A percentile compares a stretch with the other conserved stretches of the same genome.
Conservation (phyloP, 2,329 filamentous ascomycete species). For the Escovopsis weberi region DNA sequence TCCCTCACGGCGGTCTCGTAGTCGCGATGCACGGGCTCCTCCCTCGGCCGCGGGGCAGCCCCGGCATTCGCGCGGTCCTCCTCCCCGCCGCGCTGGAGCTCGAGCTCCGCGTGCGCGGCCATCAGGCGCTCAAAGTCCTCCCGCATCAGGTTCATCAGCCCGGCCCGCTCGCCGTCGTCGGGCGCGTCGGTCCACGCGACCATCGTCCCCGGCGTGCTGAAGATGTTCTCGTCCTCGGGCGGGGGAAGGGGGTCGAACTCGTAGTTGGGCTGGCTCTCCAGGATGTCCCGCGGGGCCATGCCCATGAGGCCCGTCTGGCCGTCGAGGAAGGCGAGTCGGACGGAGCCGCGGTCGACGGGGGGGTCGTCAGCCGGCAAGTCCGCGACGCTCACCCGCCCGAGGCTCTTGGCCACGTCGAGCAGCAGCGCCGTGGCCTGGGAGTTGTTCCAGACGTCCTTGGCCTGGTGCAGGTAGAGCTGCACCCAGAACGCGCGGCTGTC, state of each 20-base stretch:
- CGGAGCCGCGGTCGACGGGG: conserved; percentile 35
- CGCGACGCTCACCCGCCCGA: conserved; percentile 27
- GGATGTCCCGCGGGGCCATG: conserved; percentile 50
- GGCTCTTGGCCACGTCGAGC: conserved; percentile 49
- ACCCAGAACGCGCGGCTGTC: conserved; percentile 52
- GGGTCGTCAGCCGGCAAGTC: conserved; percentile 25
- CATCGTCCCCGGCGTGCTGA: conserved; percentile 17
- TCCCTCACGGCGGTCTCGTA: conserved; percentile 14
- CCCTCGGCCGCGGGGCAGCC: conserved; percentile 10
- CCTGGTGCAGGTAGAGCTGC: conserved; percentile 59
- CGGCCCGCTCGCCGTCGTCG: no score
- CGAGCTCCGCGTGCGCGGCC: conserved; percentile 8
- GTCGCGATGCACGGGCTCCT: conserved; percentile 19
- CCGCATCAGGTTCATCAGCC: no score
- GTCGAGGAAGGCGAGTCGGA: conserved; percentile 65
- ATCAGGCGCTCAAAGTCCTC: conserved; percentile 11
- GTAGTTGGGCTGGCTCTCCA: conserved; percentile 50
- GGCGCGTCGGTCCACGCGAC: no score
- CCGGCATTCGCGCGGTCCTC: neutral
- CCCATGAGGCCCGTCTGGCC: conserved; percentile 58
- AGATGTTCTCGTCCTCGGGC: conserved; percentile 36
- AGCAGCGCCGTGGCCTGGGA: conserved; percentile 55
- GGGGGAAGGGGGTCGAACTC: conserved; percentile 77
- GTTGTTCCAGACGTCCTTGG: conserved; percentile 79
- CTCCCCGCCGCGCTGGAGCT: conserved; percentile 5